These are phyloP conservation scores for Mycena crocata DNA, from an alignment of 768 basidiomycete genomes.

Conservation along the genomic window DNA sequence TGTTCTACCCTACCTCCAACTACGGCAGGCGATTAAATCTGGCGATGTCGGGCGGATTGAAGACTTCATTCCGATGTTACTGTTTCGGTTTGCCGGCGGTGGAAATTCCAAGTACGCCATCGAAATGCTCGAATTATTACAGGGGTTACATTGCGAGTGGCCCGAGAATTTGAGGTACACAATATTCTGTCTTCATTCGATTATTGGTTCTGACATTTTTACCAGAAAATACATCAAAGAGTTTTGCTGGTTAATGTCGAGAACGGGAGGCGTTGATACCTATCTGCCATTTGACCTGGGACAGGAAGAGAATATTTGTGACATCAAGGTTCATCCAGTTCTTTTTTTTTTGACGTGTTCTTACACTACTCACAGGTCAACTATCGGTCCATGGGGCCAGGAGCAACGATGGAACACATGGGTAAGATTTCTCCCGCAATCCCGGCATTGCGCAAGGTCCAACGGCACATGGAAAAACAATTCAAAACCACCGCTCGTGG, in stretches of 20 bases:
- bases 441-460: too few species aligned
- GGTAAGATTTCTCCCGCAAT: too few species aligned
- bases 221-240: slow-evolving; percentile 22
- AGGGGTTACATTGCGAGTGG: slow-evolving; percentile 43
- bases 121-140: slow-evolving; percentile 43
- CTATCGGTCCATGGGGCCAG: too few species aligned
- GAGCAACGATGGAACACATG: too few species aligned
- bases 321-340: too few species aligned
- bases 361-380: too few species aligned
- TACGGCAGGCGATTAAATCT: slow-evolving; percentile 37
- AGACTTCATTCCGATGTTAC: slow-evolving; percentile 36
- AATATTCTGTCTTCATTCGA: neutral
- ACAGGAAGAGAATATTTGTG: too few species aligned
- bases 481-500: too few species aligned
- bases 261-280: slow-evolving; percentile 8
- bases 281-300: too few species aligned
- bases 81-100: slow-evolving; percentile 42
- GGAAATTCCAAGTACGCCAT: slow-evolving; percentile 40
- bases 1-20: slow-evolving; percentile 41
- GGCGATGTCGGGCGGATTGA: slow-evolving; percentile 42
- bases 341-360: too few species aligned
- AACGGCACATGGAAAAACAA: too few species aligned
- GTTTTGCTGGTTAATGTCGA: slow-evolving; percentile 28
- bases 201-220: neutral
- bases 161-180: slow-evolving; percentile 32